phyloP scores from a whole-genome alignment of 495 filamentous ascomycete genomes.

The Lentithecium fluviatile region DNA sequence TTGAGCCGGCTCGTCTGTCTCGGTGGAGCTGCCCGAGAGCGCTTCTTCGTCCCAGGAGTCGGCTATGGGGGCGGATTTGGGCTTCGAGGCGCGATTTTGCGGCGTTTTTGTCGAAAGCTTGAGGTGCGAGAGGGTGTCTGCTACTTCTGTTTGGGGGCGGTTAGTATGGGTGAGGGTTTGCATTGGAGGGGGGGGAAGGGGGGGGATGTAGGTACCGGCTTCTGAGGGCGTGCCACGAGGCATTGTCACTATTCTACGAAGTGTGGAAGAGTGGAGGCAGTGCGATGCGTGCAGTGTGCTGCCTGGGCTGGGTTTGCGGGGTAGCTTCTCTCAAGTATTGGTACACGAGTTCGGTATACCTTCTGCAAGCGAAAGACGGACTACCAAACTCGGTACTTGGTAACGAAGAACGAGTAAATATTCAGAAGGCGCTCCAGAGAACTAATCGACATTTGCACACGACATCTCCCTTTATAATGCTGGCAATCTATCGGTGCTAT shows the following conservation, averaged over 20 bases:
- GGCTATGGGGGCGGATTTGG: constrained; percentile 54
- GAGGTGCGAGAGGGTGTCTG: constrained; percentile 33
- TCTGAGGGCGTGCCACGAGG: constrained; percentile 30
- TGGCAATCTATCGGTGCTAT: too few species aligned
- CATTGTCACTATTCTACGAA: constrained; percentile 4
- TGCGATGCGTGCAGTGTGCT: not conserved
- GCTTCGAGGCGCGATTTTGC: constrained; percentile 13
- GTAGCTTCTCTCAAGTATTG: constrained; percentile 11
- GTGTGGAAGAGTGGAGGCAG: too few species aligned
- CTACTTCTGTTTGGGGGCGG: constrained; percentile 22
- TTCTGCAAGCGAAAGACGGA: too few species aligned
- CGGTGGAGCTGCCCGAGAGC: constrained; percentile 48
- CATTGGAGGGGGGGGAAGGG: not conserved
- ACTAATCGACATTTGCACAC: too few species aligned
- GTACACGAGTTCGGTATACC: not conserved
- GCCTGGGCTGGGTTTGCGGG: not conserved
- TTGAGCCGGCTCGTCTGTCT: constrained; percentile 54
- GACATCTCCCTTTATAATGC: too few species aligned
- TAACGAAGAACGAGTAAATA: too few species aligned
- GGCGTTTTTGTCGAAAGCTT: constrained; percentile 44
- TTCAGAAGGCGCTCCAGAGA: too few species aligned
- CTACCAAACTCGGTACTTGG: too few species aligned
- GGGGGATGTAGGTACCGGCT: constrained; percentile 11
- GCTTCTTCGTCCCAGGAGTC: constrained; percentile 88
- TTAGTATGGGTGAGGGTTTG: not conserved